Evolutionary conservation across 2,329 filamentous ascomycete species (phyloP), one percentile per base, ranked within the genome.

Genomic region (Lomentospora prolificans): DNA sequence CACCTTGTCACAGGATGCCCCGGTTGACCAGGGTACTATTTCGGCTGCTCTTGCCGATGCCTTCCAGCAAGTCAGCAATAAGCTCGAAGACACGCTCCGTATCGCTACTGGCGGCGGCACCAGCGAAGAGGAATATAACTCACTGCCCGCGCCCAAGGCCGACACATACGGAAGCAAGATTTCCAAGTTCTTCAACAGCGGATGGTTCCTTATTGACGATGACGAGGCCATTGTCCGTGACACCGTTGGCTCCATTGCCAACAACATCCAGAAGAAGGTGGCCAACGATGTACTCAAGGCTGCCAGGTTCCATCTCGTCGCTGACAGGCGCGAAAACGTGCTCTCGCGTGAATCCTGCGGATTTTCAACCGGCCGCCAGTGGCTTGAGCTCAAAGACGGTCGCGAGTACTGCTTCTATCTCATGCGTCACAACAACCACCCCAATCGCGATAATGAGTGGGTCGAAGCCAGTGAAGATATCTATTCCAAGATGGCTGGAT

Each of bases 131-230:
- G 50, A 58, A 19, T 28, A 44, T 41, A 36, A 31, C 2, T 28
- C 52, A 7, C 57, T 58, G 3, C 57, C 55, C 6, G 55, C 51
- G 9, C 55, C 57, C 0, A 58, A 51, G 24, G 51, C 44, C 44
- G 57, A 58, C 12, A 55, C 51, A 8, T 55, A 30, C 46, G 9
- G 36, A n/a, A 33, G 33, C 51, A 57, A 53, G 27, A 57, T 58
- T 12, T 36, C 57, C 36, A 58, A 57, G 48, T 58, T 58, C 52
- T 58, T 55, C 31, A 58, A 58, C 52, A 52, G 55, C 28, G 57
- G 57, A 3, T 58, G 55, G 55, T 58, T 55, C 33, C 52, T 58
- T 10, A 14, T 58, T 9, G 51, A 57, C 28, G 57, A 58, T 14
- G 52, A 58, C 30, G 51, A 53, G 28, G n/a, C 39, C 10, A 48